Conservation (phyloP, 2,329 filamentous ascomycete genomes). For the Ascochyta clinopodiicola region DNA sequence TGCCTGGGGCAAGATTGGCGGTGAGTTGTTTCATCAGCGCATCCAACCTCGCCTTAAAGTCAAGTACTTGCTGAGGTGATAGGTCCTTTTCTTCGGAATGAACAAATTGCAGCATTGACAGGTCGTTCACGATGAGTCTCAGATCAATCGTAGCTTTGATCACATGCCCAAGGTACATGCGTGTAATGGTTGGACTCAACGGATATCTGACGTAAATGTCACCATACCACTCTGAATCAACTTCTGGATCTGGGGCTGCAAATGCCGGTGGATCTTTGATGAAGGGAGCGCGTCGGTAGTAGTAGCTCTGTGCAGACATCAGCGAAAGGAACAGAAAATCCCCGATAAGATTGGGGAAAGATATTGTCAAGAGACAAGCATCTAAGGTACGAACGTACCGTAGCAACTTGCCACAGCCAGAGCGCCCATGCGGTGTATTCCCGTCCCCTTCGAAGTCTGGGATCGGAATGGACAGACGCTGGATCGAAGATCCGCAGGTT, state of each 20-base stretch:
- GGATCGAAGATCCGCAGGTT: constrained; percentile 20
- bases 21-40: background rate
- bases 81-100: background rate
- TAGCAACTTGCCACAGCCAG: constrained; percentile 11
- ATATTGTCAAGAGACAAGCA: background rate
- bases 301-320: constrained; percentile 10
- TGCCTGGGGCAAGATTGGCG: background rate
- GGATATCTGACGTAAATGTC: constrained; percentile 20
- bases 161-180: constrained; percentile 11
- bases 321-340: background rate
- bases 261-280: constrained; percentile 12
- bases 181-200: background rate
- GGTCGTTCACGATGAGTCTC: constrained; percentile 6
- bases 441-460: background rate
- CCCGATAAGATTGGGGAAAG: background rate
- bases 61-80: background rate
- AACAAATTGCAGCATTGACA: constrained; percentile 1
- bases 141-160: constrained; percentile 15
- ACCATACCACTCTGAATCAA: constrained; percentile 23
- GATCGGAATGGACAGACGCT: background rate
- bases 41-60: constrained; percentile 1
- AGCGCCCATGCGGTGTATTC: constrained; percentile 22
- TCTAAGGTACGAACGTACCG: background rate
- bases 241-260: constrained; percentile 18
- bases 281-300: constrained; percentile 12